Evolutionary conservation across 177 flowering plant species (phyloP).

Genomic region (Vitis hybrid): DNA sequence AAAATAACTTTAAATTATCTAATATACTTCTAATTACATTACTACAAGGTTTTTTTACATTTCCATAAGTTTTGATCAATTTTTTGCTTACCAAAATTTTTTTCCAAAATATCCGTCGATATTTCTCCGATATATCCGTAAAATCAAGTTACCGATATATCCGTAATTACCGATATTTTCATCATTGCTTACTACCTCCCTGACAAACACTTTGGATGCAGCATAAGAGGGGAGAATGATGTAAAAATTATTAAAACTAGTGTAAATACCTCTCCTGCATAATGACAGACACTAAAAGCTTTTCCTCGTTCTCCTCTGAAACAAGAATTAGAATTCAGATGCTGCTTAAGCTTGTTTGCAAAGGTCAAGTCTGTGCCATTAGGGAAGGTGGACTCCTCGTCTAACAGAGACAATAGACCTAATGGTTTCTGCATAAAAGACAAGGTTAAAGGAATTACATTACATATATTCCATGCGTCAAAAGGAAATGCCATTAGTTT

Average conservation of each 20-base stretch:
- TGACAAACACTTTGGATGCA: neutral
- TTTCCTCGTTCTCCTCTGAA: conserved; percentile 84
- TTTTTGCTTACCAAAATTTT: no score
- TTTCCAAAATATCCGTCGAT: no score
- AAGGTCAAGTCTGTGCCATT: conserved; percentile 95
- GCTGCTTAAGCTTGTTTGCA: conserved; percentile 95
- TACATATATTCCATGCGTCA: neutral
- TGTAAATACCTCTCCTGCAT: conserved; percentile 89
- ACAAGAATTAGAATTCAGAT: conserved; percentile 71
- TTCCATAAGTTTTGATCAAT: no score
- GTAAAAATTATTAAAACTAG: neutral
- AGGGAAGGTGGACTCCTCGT: conserved; percentile 98
- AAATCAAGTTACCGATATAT: no score
- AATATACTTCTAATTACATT: no score
- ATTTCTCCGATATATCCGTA: no score
- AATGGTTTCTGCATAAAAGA: conserved; percentile 85
- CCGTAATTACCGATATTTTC: no score
- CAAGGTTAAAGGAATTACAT: neutral
- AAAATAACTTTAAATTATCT: no score
- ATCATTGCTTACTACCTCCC: no score
- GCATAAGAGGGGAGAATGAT: neutral
- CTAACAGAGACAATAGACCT: conserved; percentile 84
- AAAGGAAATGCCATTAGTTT: no score
- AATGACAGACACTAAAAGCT: conserved; percentile 80
- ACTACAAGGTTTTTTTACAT: no score